Percentiles rank a stretch among this genome's conserved stretches.
phyloP scores from a whole-genome alignment of 164 flowering plant species.

The Tinospora cordifolia region DNA sequence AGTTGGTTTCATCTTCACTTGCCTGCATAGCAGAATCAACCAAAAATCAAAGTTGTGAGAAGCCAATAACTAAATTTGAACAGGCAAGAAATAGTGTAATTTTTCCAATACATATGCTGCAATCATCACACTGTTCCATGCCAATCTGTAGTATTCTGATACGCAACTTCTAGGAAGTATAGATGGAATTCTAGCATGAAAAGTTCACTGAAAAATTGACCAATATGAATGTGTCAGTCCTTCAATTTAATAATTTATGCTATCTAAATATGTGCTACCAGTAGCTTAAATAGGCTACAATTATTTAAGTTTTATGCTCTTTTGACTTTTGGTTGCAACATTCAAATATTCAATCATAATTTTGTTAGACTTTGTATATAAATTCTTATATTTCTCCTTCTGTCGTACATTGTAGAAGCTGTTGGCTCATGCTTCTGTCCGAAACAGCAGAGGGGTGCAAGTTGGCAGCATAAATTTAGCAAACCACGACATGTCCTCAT shows the following conservation, averaged over 20 bases:
- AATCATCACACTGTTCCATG: background rate
- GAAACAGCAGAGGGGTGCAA: background rate
- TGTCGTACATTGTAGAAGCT: background rate
- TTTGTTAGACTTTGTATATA: too few species aligned
- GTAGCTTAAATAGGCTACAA: conserved; percentile 1
- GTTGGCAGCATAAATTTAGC: background rate
- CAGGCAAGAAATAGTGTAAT: conserved; percentile 41
- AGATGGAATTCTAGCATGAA: background rate
- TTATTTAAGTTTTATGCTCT: background rate
- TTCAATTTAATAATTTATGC: background rate
- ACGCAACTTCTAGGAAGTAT: background rate
- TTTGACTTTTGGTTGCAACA: background rate
- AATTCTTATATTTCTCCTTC: too few species aligned
- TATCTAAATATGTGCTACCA: background rate
- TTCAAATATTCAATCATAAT: background rate
- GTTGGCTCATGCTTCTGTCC: background rate
- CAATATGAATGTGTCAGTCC: background rate
- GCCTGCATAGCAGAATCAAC: conserved; percentile 41
- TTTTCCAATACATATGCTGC: background rate
- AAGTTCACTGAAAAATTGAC: background rate
- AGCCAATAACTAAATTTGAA: conserved; percentile 41
- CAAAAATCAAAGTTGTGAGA: conserved; percentile 25
- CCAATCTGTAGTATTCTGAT: background rate
- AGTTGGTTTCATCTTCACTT: conserved; percentile 63
- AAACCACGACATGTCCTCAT: background rate